Evolutionary conservation across 148 eudicot genomes (phyloP).

Genomic region (Spergularia marina): DNA sequence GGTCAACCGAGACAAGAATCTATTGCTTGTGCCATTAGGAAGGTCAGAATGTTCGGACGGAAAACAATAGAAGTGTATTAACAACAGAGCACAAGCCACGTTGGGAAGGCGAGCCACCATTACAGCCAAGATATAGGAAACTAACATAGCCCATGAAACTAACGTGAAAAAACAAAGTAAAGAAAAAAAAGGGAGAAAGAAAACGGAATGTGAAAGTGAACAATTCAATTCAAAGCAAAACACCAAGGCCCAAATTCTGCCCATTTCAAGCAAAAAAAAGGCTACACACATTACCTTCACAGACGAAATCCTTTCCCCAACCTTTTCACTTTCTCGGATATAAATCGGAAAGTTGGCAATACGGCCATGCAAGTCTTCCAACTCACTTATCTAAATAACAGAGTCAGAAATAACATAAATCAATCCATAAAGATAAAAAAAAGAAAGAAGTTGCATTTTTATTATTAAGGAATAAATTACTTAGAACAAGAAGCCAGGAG

Average conservation of each 20-base stretch:
- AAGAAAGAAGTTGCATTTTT: not conserved
- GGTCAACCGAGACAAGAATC: not conserved
- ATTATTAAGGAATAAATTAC: not conserved
- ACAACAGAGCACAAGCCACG: not conserved
- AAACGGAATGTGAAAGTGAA: not conserved
- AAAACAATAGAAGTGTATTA: not conserved
- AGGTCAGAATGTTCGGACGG: no score
- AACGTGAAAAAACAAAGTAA: not conserved
- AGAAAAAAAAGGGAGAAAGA: no score
- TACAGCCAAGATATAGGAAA: not conserved
- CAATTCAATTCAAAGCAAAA: not conserved
- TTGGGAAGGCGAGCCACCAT: no score
- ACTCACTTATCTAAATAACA: constrained; percentile 50
- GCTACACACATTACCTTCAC: constrained; percentile 48
- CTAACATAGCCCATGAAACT: not conserved
- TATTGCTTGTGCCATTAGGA: not conserved
- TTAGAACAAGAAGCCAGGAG: constrained; percentile 7
- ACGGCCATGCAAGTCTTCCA: constrained; percentile 52
- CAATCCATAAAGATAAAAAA: not conserved
- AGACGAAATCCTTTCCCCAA: constrained; percentile 48
- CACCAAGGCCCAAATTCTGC: not conserved
- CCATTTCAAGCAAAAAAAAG: not conserved
- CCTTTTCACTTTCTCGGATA: constrained; percentile 55
- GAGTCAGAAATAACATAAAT: not conserved
- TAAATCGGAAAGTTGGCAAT: constrained; percentile 50